Base-by-base conservation (phyloP, 2,329 filamentous ascomycete species). In the Venturia nashicola region DNA sequence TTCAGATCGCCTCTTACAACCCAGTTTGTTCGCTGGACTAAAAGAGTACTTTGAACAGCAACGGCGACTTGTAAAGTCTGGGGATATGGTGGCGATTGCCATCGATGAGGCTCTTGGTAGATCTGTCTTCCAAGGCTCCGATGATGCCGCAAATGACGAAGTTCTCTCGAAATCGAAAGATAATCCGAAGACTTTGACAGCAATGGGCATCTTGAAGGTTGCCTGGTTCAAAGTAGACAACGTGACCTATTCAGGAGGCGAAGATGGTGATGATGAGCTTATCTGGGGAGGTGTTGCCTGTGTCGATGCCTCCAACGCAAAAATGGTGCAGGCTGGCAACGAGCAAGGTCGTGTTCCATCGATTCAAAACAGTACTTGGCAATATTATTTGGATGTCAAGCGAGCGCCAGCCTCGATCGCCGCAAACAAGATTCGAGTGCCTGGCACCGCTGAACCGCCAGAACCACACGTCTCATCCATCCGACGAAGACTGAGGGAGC, bases 161-260 rank as follows among this genome's bases (percentile, higher is more conserved):
- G 78, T 81, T 1, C 75, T 85, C 66, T 81, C 83, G 39, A 82
- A 63, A 46, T 14, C 51, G 18, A 66, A 66, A 43, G 27, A 34
- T 18, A 71, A 48, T 68, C 71, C 65, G 74, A 76, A 67, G 69
- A 80, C 68, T 68, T 72, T 55, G 42, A n/a, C 42, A 69, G 18
- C 65, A 72, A 68, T 20, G 68, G 65, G 42, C 68, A 44, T 63
- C 72, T 63, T 74, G 59, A 71, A 71, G 12, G 89, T 96, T 23
- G 92, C 90, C 8, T 99, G 94, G 94, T 97, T 97, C 79, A 90
- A 87, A 67, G 88, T 99, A 48, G 88, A 88, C 46, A 88, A 90
- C 65, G 86, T 95, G 42, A 73, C 75, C n/a, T 71, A 85, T 77
- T 68, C 86, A 78, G 69, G 79, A 71, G 70, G 83, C 8, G 80